Base-by-base conservation (phyloP, 768 basidiomycete species). In the Panaeolus cyanescens region DNA sequence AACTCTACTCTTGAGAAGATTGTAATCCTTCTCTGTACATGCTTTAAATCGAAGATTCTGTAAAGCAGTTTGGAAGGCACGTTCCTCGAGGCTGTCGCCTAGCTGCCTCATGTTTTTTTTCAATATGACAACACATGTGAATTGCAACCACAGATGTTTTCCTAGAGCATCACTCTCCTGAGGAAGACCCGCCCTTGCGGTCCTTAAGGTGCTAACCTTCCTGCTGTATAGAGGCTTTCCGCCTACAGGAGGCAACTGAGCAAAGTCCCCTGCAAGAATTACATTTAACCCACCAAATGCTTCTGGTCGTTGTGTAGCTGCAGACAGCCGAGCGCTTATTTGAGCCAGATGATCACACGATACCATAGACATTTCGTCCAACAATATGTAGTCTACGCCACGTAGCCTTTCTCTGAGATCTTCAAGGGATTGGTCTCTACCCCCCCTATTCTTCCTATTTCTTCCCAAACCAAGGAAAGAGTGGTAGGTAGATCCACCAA, bases 341-440 rank as follows among this genome's bases (percentile, higher is more conserved):
- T 42, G 50, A 39, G 71, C 70, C 2, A 79, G 36, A 30, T 70
- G 67, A 19, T 59, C n/a, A 61, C 72, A 74, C 1, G 70, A 64
- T 2, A 79, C 45, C 80, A 81, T 81, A 0, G 78, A 79, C 0
- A 80, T 60, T 60, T 81, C 79, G 70, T 80, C 77, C 2, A 80
- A 54, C 28, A 80, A 77, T 1, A 81, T 62, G 67, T 77, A 77
- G 1, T 77, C 69, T 8, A 78, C 71, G 28, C 71, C 67, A 31
- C 59, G 12, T 13, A 73, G 25, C 20, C 60, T 55, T 10, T 39
- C 57, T 2, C 57, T 36, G 5, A 45, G 17, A 13, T 58, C 57
- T 10, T 33, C 40, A 3, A 58, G 9, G n/a, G 40, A 42, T 22
- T n/a, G 40, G 12, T 42, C 40, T 22, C 40, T 42, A 3, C 19